A percentile compares a stretch with the other conserved stretches of the same genome.
These are phyloP conservation scores for Xylaria sp. DNA, from an alignment of 2,329 filamentous ascomycete species.

Conservation along the genomic window DNA sequence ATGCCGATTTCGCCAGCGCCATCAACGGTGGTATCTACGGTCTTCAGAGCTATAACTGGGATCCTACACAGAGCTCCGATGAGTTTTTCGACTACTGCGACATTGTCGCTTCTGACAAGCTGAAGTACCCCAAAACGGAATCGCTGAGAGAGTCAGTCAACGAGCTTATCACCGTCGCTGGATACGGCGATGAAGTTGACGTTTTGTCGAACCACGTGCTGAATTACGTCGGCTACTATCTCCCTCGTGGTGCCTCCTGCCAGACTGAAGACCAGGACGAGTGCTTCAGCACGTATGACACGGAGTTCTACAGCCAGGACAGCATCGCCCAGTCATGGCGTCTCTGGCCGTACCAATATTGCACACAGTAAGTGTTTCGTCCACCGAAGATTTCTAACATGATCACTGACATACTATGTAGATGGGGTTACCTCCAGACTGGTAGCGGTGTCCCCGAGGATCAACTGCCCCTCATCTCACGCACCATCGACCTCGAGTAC, in stretches of 20 bases:
- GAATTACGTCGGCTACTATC: constrained; percentile 57
- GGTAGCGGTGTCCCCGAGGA: constrained; percentile 70
- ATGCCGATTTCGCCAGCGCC: constrained; percentile 55
- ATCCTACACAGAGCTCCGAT: constrained; percentile 51
- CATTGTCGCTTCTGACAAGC: constrained; percentile 48
- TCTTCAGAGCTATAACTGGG: constrained; percentile 60
- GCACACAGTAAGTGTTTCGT: constrained; percentile 56
- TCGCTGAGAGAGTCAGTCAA: constrained; percentile 44
- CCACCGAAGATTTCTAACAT: background rate
- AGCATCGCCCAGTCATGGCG: constrained; percentile 50
- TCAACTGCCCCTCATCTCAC: constrained; percentile 73
- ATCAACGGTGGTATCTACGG: constrained; percentile 49
- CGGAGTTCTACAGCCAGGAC: constrained; percentile 43
- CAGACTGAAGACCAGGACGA: constrained; percentile 40
- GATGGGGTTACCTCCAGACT: constrained; percentile 81
- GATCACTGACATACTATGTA: constrained; percentile 34
- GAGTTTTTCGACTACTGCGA: constrained; percentile 55
- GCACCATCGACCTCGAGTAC: constrained; percentile 69
- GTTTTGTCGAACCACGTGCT: constrained; percentile 51
- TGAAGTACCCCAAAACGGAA: constrained; percentile 51
- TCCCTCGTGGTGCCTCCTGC: constrained; percentile 37
- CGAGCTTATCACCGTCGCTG: constrained; percentile 49
- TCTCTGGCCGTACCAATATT: constrained; percentile 60
- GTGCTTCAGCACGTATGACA: constrained; percentile 47
- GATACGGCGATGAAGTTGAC: constrained; percentile 47